These are phyloP conservation scores for Boletus vinaceobasis DNA, from an alignment of 768 basidiomycete species.

Conservation along the genomic window DNA sequence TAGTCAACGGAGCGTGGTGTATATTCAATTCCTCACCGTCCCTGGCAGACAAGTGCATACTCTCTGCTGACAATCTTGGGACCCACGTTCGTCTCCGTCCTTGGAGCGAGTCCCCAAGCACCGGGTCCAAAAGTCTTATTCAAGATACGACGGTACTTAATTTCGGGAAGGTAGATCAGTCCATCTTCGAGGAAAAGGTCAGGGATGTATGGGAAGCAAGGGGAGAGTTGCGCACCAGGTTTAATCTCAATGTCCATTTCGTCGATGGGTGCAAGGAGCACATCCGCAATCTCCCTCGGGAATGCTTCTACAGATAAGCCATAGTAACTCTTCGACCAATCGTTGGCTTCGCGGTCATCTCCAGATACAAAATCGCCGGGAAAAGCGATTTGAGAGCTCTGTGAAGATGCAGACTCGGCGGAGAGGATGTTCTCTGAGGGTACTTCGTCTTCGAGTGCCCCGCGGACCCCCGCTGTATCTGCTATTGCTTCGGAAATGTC, in stretches of 20 bases:
- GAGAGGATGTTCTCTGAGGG: constrained; percentile 15
- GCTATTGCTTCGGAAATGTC: constrained; percentile 20
- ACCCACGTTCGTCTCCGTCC: constrained; percentile 87
- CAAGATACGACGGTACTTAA: constrained; percentile 88
- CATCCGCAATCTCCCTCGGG: constrained; percentile 64
- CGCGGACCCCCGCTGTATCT: constrained; percentile 14
- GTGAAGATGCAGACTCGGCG: constrained; percentile 7
- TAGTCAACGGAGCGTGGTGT: not conserved
- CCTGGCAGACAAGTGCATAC: constrained; percentile 91
- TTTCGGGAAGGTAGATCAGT: constrained; percentile 92
- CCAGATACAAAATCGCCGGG: constrained; percentile 27
- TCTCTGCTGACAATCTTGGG: constrained; percentile 88
- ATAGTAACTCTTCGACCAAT: constrained; percentile 88
- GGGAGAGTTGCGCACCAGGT: constrained; percentile 57
- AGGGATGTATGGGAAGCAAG: not conserved
- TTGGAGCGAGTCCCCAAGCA: constrained; percentile 93
- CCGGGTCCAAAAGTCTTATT: constrained; percentile 96
- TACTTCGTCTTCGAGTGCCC: constrained; percentile 11
- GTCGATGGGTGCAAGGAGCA: constrained; percentile 72
- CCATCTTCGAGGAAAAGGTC: constrained; percentile 57
- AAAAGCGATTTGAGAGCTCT: constrained; percentile 21
- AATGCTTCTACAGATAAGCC: constrained; percentile 81
- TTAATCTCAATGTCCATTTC: constrained; percentile 87
- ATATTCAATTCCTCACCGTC: constrained; percentile 52
- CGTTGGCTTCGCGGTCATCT: constrained; percentile 37